Evolutionary conservation across 108 stramenopile genomes (phyloP), one percentile per base, ranked within the genome.

Genomic region (Cafeteria roenbergensis): DNA sequence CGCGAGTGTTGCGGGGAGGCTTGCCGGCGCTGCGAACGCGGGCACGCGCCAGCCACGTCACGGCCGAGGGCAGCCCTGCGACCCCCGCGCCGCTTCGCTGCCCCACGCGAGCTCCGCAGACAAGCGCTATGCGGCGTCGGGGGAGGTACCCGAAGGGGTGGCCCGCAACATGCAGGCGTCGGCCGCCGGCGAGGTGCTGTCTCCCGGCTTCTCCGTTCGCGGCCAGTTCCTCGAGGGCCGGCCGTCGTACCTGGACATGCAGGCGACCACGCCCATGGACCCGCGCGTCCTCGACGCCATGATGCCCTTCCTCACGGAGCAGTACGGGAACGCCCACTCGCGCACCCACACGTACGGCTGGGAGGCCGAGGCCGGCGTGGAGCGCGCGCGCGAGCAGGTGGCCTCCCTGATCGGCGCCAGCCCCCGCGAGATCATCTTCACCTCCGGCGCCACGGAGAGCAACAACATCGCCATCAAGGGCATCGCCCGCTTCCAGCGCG

Each of bases 391-490:
- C 24, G 81, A 78, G 35, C 87, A 93, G 69, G 78, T 99, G 9
- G 94, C 93, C 25, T 65, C 63, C 34, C 80, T 99, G 59, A 88
- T 99, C 57, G 83, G 87, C 29, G 94, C 92, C 54, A 63, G 64
- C 34, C 69, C 91, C 56, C 94, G 93, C 67, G 97, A 99, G 75
- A 92, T 99, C 64, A 81, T 99, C 51, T 99, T 96, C 67, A 96
- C 97, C 34, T 87, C 86, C 33, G 97, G 97, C 33, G 97, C 97
- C 20, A 99, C 97, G 20, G 97, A 99, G 79, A 79, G 80, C 58
- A 99, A 99, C 84, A 99, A 99, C 73, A 53, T 95, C 35, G 82
- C 86, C 68, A 91, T 99, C 76, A 99, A 99, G 86, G 94, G 97
- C 21, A 88, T 90, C 22, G 93, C 91, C 21, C 89, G 87, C 63